Evolutionary conservation across 2,329 filamentous ascomycete genomes (phyloP).

Genomic region (Claviceps pazoutovae): DNA sequence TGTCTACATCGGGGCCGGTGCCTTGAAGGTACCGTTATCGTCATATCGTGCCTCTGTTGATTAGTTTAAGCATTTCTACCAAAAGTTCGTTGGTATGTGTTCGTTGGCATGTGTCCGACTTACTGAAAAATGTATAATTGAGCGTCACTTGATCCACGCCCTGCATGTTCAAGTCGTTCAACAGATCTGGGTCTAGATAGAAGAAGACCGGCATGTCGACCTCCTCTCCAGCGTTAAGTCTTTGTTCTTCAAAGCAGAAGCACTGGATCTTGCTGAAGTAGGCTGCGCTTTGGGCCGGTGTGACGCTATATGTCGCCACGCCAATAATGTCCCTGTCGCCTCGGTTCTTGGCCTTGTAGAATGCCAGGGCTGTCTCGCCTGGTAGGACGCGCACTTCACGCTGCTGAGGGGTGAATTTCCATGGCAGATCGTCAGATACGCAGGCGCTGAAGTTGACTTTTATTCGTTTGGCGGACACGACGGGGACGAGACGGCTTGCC

Average conservation of each 20-base stretch:
- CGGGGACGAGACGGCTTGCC: slow-evolving; percentile 63
- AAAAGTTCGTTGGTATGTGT: too few species aligned
- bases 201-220: slow-evolving; percentile 99
- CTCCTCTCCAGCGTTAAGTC: slow-evolving; percentile 85
- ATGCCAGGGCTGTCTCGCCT: slow-evolving; percentile 90
- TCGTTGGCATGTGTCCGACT: slow-evolving; percentile 22
- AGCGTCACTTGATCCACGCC: slow-evolving; percentile 90
- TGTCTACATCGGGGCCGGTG: slow-evolving; percentile 14
- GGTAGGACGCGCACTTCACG: slow-evolving; percentile 90
- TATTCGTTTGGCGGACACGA: slow-evolving; percentile 69
- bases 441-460: slow-evolving; percentile 93
- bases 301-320: slow-evolving; percentile 94
- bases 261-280: slow-evolving; percentile 99
- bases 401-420: slow-evolving; percentile 96
- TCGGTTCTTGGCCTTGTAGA: slow-evolving; percentile 92
- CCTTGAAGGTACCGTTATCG: slow-evolving; percentile 29
- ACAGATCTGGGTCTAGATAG: slow-evolving; percentile 91
- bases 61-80: neutral
- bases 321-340: slow-evolving; percentile 90
- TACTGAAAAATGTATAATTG: slow-evolving; percentile 97
- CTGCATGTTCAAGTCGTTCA: slow-evolving; percentile 84
- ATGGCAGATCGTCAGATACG: slow-evolving; percentile 86
- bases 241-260: slow-evolving; percentile 97
- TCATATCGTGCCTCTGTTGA: slow-evolving; percentile 31
- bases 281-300: slow-evolving; percentile 83